These are phyloP conservation scores for Flammula alnicola DNA, from an alignment of 1,284 basidiomycete genomes.

Conservation along the genomic window DNA sequence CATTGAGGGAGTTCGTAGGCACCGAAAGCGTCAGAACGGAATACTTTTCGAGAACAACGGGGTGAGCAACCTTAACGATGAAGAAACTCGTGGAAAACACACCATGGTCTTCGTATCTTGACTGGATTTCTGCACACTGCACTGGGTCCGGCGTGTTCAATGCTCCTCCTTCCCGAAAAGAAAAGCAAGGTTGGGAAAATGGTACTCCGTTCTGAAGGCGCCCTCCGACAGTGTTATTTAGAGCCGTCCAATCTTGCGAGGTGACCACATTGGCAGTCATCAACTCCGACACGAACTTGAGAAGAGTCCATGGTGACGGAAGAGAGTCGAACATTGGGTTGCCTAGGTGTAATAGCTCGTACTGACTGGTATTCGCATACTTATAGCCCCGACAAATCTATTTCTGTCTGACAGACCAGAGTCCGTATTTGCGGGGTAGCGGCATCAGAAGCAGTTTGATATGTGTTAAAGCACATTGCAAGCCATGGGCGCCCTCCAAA, in stretches of 20 bases:
- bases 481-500: no score
- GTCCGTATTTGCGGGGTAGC: no score
- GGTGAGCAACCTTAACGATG: neutral
- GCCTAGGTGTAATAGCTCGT: no score
- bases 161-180: neutral
- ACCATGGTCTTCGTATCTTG: conserved; percentile 20
- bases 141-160: conserved; percentile 7
- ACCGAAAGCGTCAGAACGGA: conserved; percentile 20
- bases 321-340: conserved; percentile 9
- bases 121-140: conserved; percentile 16
- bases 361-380: no score
- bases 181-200: conserved; percentile 24
- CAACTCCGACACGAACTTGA: conserved; percentile 1
- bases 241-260: conserved; percentile 14
- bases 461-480: no score
- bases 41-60: conserved; percentile 8
- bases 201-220: conserved; percentile 16
- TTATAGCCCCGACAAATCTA: no score
- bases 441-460: no score
- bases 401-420: no score
- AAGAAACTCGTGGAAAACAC: neutral
- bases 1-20: conserved; percentile 44
- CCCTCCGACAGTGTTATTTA: conserved; percentile 20
- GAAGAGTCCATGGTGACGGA: neutral
- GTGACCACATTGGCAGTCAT: neutral